Base-by-base conservation (phyloP, 148 eudicot species). In the Pouteria glomerata region DNA sequence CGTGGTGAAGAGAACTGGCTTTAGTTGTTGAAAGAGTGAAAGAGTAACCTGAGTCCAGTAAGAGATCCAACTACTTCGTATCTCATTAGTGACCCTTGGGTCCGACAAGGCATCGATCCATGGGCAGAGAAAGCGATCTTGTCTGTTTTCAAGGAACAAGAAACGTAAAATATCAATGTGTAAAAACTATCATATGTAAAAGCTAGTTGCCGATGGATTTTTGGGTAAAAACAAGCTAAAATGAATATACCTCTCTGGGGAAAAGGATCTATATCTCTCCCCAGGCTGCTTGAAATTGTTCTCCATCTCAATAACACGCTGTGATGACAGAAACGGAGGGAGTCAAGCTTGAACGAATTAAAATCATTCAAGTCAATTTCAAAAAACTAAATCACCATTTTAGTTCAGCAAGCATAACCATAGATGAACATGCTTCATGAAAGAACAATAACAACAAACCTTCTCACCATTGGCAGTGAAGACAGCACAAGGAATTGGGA, bases 221-320 rank as follows among this genome's bases (percentile, higher is more conserved):
- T 16, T 2, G 18, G 34, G 0, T 1, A 39, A 26, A 39, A 48
- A 10, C 1, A n/a, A n/a, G n/a, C n/a, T n/a, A n/a, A n/a, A n/a
- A n/a, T n/a, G n/a, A n/a, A n/a, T n/a, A 30, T 85, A 88, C 97
- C 96, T 92, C 75, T 87, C 93, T 41, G 97, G 84, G 27, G 82
- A 88, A 73, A 79, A 88, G 31, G 97, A 79, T 61, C 93, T 74
- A 86, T 86, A 92, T 78, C 91, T 82, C 76, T 89, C 96, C 66
- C 97, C 97, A 57, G 97, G 97, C 78, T 89, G 89, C 85, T 88
- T 92, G 80, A 92, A 90, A 80, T 90, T 88, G 87, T 90, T 90
- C 79, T 88, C 96, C 73, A 90, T 92, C 39, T 74, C 80, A 81
- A 92, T 88, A 29, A 88, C 55, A 73, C 78, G 74, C 96, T 92